A percentile compares a stretch with the other conserved stretches of the same genome.
These are phyloP conservation scores for Globisporangium orthogonon DNA, from an alignment of 352 stramenopile genomes.

Conservation along the genomic window DNA sequence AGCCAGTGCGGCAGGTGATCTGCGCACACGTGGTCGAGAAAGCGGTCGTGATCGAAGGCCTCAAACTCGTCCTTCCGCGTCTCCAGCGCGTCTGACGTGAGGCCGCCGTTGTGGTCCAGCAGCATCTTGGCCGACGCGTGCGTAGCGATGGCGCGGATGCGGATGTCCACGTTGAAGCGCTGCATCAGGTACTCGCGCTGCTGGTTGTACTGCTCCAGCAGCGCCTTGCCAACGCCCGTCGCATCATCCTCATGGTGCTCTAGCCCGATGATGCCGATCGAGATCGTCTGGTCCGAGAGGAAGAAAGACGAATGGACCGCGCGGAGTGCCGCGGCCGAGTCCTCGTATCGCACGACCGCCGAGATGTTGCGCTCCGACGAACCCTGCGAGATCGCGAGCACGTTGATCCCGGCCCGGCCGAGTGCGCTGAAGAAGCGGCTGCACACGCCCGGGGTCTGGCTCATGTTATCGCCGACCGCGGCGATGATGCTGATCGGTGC, in stretches of 20 bases:
- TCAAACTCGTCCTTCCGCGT: constrained; percentile 16
- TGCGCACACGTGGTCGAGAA: constrained; percentile 74
- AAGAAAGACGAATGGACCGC: constrained; percentile 94
- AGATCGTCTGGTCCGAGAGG: constrained; percentile 90
- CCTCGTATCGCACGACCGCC: constrained; percentile 84
- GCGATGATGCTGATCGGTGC: constrained; percentile 93
- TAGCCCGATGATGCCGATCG: constrained; percentile 88
- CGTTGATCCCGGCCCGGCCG: constrained; percentile 92
- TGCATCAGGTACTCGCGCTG: constrained; percentile 77
- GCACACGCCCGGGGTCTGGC: constrained; percentile 86
- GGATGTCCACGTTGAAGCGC: constrained; percentile 84
- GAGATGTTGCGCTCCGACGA: constrained; percentile 94
- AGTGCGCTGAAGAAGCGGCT: constrained; percentile 93
- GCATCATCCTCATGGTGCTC: constrained; percentile 43
- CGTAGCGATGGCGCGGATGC: constrained; percentile 69
- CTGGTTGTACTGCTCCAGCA: constrained; percentile 86
- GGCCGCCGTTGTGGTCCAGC: constrained; percentile 53
- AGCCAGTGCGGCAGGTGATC: constrained; percentile 90
- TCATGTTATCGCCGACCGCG: constrained; percentile 94
- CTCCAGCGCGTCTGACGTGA: constrained; percentile 35
- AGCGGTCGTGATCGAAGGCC: constrained; percentile 56
- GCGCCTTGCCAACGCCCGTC: constrained; percentile 66
- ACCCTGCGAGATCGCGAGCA: constrained; percentile 94
- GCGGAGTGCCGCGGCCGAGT: constrained; percentile 89
- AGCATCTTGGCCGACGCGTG: constrained; percentile 56